A percentile compares a stretch with the other conserved stretches of the same genome.
Evolutionary conservation across 2,329 filamentous ascomycete species (phyloP).

Genomic region (Ophiobolus disseminans): DNA sequence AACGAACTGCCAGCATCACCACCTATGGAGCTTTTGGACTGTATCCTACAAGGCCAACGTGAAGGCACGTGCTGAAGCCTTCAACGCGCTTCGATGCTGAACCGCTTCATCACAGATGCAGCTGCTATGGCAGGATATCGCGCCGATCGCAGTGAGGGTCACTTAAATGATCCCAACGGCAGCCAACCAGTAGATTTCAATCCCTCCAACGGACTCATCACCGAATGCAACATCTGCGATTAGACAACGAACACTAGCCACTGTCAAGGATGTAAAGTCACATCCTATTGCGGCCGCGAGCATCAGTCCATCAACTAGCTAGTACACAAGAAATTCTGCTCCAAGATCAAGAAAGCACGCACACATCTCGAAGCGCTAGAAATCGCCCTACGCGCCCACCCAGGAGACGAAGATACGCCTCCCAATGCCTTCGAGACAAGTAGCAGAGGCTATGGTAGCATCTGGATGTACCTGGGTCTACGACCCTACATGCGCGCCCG

Average conservation of each 20-base stretch:
- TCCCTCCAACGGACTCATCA: background rate
- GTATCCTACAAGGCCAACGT: background rate
- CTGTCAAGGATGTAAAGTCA: slow-evolving; percentile 54
- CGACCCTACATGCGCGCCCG: slow-evolving; percentile 5
- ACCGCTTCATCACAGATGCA: no score
- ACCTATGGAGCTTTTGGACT: background rate
- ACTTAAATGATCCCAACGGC: background rate
- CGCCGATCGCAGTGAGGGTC: no score
- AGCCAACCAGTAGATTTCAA: background rate
- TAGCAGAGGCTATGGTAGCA: background rate
- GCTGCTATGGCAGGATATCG: no score
- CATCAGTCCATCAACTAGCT: slow-evolving; percentile 46
- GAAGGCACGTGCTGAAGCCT: background rate
- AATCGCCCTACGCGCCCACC: background rate
- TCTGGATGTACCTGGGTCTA: slow-evolving; percentile 1
- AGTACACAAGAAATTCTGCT: slow-evolving; percentile 53
- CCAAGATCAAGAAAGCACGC: slow-evolving; percentile 42
- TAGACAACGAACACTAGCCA: slow-evolving; percentile 31
- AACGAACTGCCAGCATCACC: no score
- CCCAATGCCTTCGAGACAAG: slow-evolving; percentile 40
- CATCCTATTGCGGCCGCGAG: slow-evolving; percentile 56
- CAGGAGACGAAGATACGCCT: slow-evolving; percentile 40
- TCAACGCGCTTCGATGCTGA: background rate
- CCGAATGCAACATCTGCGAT: slow-evolving; percentile 3
- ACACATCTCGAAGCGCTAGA: slow-evolving; percentile 38